phyloP scores from a whole-genome alignment of 1,284 basidiomycete genomes.

The Sanghuangporus sanghuang region DNA sequence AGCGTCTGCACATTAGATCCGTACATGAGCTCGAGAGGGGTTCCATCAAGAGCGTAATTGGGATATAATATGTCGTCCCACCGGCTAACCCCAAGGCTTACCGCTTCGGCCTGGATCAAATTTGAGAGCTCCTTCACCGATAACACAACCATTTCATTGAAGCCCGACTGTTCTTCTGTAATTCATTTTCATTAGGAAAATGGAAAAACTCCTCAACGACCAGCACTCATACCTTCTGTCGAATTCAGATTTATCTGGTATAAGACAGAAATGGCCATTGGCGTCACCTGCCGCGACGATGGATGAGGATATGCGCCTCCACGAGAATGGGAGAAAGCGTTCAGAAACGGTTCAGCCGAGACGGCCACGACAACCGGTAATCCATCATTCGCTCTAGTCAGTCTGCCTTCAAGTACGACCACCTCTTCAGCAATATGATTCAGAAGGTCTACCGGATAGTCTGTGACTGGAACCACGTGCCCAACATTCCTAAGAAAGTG shows the following conservation, averaged over 20 bases:
- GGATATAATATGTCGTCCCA: slow-evolving; percentile 19
- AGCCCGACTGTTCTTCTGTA: not conserved
- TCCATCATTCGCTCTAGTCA: not conserved
- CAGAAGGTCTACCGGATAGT: slow-evolving; percentile 4
- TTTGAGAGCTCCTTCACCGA: slow-evolving; percentile 1
- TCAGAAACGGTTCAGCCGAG: slow-evolving; percentile 9
- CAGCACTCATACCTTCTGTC: not conserved
- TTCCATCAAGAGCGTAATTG: slow-evolving; percentile 19
- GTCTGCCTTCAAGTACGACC: not conserved
- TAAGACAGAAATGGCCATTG: not conserved
- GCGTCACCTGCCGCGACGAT: slow-evolving; percentile 2
- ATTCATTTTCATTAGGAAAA: not conserved
- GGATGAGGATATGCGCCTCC: slow-evolving; percentile 15
- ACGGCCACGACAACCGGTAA: slow-evolving; percentile 6
- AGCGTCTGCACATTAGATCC: slow-evolving; percentile 14
- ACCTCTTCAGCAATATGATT: not conserved
- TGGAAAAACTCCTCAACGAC: not conserved
- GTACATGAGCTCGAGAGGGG: slow-evolving; percentile 17
- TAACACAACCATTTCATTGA: not conserved
- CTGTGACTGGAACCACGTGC: slow-evolving; percentile 7
- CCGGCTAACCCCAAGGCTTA: slow-evolving; percentile 6
- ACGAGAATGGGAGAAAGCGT: not conserved
- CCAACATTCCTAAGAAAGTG: not conserved
- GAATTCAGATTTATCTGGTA: not conserved
- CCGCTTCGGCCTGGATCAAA: slow-evolving; percentile 7